Evolutionary conservation across 352 stramenopile genomes (phyloP).

Genomic region (Plasmopara muralis): DNA sequence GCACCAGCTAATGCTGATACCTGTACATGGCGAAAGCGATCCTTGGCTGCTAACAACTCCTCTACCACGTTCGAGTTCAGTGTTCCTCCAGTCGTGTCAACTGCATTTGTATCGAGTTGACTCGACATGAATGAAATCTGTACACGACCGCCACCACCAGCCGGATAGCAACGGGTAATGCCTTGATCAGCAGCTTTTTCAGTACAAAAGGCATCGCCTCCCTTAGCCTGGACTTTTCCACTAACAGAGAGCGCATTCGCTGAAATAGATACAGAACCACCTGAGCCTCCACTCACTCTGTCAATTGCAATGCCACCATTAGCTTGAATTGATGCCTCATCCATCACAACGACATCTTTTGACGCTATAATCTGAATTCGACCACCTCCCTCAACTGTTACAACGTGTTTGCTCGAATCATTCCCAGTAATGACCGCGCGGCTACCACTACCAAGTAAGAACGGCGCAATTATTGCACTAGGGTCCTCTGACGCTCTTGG

Average conservation of each 20-base stretch:
- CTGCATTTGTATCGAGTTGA: conserved; percentile 41
- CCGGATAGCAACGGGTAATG: conserved; percentile 42
- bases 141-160: conserved; percentile 54
- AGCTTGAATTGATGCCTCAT: conserved; percentile 35
- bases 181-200: conserved; percentile 18
- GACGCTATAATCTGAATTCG: conserved; percentile 60
- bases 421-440: conserved; percentile 8
- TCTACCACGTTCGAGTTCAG: conserved; percentile 18
- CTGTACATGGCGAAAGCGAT: conserved; percentile 33
- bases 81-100: conserved; percentile 50
- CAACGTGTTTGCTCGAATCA: conserved; percentile 5
- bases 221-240: conserved; percentile 37
- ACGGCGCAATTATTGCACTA: conserved; percentile 25
- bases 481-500: conserved; percentile 10
- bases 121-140: conserved; percentile 67
- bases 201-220: conserved; percentile 44
- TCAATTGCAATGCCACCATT: conserved; percentile 39
- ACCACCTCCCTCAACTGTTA: conserved; percentile 35
- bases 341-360: conserved; percentile 64
- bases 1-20: conserved; percentile 41
- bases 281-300: conserved; percentile 40
- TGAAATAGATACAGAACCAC: conserved; percentile 46
- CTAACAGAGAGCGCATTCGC: conserved; percentile 43
- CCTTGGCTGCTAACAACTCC: conserved; percentile 20
- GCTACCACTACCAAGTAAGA: conserved; percentile 50